Conservation (phyloP, 371 early-diverging fungal genomes). For the Capillidium heterosporum region DNA sequence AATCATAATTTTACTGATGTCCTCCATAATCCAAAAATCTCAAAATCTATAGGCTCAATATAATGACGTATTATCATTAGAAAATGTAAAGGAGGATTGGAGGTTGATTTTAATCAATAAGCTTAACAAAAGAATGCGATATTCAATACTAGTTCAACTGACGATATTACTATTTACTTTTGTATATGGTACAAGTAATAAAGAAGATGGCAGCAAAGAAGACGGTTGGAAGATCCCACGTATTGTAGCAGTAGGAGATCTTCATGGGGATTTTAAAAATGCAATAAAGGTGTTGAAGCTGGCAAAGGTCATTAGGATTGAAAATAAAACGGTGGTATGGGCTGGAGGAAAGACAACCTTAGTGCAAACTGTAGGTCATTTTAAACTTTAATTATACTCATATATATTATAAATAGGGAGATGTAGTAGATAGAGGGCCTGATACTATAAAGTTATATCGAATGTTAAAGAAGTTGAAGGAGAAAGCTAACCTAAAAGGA, state of each 20-base stretch:
- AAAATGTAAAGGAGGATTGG: no score
- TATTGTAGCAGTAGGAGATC: slow-evolving; percentile 58
- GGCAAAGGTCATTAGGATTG: slow-evolving; percentile 33
- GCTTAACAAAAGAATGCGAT: no score
- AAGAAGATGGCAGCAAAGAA: not conserved
- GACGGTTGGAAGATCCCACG: slow-evolving; percentile 8
- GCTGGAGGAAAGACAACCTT: slow-evolving; percentile 25
- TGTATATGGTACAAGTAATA: no score
- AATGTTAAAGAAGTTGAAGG: slow-evolving; percentile 28
- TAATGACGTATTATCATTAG: no score
- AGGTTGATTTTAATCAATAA: no score
- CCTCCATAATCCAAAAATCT: no score
- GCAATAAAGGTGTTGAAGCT: slow-evolving; percentile 33
- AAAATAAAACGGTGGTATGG: slow-evolving; percentile 28
- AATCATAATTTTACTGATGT: no score
- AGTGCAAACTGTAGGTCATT: slow-evolving; percentile 24
- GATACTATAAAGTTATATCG: slow-evolving; percentile 49
- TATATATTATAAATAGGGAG: slow-evolving; percentile 24
- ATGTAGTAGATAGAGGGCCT: slow-evolving; percentile 50
- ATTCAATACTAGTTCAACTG: no score
- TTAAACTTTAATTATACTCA: not conserved
- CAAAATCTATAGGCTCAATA: no score
- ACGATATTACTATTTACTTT: no score
- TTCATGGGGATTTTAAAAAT: slow-evolving; percentile 48
- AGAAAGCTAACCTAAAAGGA: slow-evolving; percentile 33